Base-by-base conservation (phyloP, 352 stramenopile genomes). In the Globisporangium emineosum region DNA sequence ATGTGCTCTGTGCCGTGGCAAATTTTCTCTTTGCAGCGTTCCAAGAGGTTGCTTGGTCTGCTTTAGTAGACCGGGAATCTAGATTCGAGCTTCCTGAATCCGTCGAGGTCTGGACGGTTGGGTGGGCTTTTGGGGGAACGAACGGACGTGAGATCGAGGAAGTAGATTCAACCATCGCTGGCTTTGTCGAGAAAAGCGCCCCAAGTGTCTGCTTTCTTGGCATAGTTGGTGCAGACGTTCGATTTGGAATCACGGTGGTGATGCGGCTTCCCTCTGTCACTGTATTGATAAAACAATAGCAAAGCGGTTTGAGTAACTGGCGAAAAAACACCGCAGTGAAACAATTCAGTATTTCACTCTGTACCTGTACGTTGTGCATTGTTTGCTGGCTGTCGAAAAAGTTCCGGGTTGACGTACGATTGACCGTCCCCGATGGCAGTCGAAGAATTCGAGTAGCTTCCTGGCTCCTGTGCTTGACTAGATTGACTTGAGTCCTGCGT, bases 361-460 rank as follows among this genome's bases (percentile, higher is more conserved):
- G 37, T 61, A 84, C 75, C 70, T 59, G 62, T 37, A 23, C 51
- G 42, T 12, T 73, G 53, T 10, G 54, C 17, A 23, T 37, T 57
- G 6, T 35, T 45, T 32, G 60, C 42, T 42, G 59, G 30, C 12
- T 73, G 71, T 1, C 67, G 77, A 62, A 93, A 77, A 19, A 93
- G 68, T 13, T 80, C 67, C 21, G 85, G 85, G 43, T 93, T 83
- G 21, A 95, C 80, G 56, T 93, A 95, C 1, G 84, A 91, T 62
- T 95, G 86, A 0, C 86, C 86, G 66, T 91, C 86, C 15, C 83
- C 86, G 56, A 94, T 94, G 21, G 73, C 78, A 10, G 70, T 57
- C 19, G 54, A 53, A 25, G 10, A 32, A 19, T 35, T 49, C 17
- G 52, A 42, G 19, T 29, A 45, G 5, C n/a, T 8, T 13, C 15